A percentile compares a stretch with the other conserved stretches of the same genome.
Evolutionary conservation across 2,329 filamentous ascomycete genomes (phyloP).

Genomic region (Cordyceps farinosa): DNA sequence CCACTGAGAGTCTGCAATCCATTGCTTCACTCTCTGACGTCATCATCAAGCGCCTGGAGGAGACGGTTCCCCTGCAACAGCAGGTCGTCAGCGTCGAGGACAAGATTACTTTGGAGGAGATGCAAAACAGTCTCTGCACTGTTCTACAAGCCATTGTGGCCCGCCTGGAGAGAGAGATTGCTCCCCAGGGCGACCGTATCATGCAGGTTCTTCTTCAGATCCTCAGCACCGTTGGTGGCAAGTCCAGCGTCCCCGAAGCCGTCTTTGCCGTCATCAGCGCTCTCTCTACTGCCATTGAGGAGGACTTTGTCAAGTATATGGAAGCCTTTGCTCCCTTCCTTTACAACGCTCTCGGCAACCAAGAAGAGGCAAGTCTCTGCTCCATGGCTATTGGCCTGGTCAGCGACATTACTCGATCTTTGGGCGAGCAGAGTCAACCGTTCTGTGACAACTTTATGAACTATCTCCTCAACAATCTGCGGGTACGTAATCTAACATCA

Average conservation of each 20-base stretch:
- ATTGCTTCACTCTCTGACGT: constrained; percentile 82
- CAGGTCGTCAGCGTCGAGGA: constrained; percentile 98
- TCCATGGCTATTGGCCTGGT: constrained; percentile 97
- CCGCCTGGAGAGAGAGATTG: constrained; percentile 85
- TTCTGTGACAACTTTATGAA: constrained; percentile 99
- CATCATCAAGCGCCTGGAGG: constrained; percentile 85
- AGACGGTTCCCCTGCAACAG: constrained; percentile 81
- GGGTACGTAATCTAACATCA: constrained; percentile 50
- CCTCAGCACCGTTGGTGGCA: constrained; percentile 70
- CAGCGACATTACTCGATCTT: constrained; percentile 89
- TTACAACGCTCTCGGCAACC: constrained; percentile 90
- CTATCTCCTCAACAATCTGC: constrained; percentile 85
- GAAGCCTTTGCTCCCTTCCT: constrained; percentile 88
- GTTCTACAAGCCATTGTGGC: constrained; percentile 90
- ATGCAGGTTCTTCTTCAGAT: constrained; percentile 87
- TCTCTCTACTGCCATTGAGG: constrained; percentile 86
- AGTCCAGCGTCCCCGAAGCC: constrained; percentile 92
- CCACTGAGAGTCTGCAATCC: constrained; percentile 75
- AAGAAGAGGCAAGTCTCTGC: constrained; percentile 90
- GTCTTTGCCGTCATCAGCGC: constrained; percentile 89
- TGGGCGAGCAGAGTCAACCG: constrained; percentile 86
- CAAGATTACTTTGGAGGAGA: constrained; percentile 91
- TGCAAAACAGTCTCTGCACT: constrained; percentile 92
- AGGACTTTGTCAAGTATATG: constrained; percentile 97
- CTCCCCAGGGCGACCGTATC: constrained; percentile 85